A percentile compares a stretch with the other conserved stretches of the same genome.
Evolutionary conservation across 164 flowering plant species (phyloP).

Genomic region (Vitis amurensis): DNA sequence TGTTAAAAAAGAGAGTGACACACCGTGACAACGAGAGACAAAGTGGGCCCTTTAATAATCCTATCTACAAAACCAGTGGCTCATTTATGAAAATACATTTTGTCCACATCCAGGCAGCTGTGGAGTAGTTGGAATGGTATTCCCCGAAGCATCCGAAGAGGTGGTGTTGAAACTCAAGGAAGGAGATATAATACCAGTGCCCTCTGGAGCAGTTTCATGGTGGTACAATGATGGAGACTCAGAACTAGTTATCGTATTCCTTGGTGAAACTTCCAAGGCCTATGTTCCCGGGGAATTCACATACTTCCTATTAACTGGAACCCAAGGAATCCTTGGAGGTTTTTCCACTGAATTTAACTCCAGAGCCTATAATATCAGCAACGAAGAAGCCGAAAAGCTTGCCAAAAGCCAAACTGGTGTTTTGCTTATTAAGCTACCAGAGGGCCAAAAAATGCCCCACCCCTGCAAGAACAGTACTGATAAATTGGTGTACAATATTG

Average conservation of each 20-base stretch:
- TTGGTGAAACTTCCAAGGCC: slow-evolving; percentile 30
- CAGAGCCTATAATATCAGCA: slow-evolving; percentile 8
- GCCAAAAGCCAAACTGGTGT: slow-evolving; percentile 21
- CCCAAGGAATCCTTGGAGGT: slow-evolving; percentile 13
- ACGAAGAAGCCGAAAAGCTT: slow-evolving; percentile 17
- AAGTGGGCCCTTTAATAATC: too few relatives aligned
- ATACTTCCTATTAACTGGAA: slow-evolving; percentile 28
- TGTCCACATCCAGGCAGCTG: not conserved
- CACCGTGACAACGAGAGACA: too few relatives aligned
- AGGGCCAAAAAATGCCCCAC: slow-evolving; percentile 12
- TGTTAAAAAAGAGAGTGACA: too few relatives aligned
- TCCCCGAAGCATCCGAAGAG: slow-evolving; percentile 20
- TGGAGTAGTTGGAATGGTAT: slow-evolving; percentile 20
- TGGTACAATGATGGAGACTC: slow-evolving; percentile 40
- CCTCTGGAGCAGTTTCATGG: slow-evolving; percentile 30
- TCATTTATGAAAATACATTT: too few relatives aligned
- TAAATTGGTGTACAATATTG: slow-evolving; percentile 11
- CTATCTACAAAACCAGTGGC: too few relatives aligned
- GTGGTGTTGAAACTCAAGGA: slow-evolving; percentile 21
- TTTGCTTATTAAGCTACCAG: slow-evolving; percentile 25
- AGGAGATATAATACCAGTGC: slow-evolving; percentile 27
- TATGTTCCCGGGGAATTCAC: slow-evolving; percentile 29
- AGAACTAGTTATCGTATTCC: slow-evolving; percentile 22
- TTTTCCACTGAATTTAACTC: slow-evolving; percentile 23
- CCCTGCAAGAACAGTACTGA: not conserved